Percentiles rank a stretch among this genome's conserved stretches.
phyloP scores from a whole-genome alignment of 1,284 basidiomycete species.

The Leccinum fuscescens region DNA sequence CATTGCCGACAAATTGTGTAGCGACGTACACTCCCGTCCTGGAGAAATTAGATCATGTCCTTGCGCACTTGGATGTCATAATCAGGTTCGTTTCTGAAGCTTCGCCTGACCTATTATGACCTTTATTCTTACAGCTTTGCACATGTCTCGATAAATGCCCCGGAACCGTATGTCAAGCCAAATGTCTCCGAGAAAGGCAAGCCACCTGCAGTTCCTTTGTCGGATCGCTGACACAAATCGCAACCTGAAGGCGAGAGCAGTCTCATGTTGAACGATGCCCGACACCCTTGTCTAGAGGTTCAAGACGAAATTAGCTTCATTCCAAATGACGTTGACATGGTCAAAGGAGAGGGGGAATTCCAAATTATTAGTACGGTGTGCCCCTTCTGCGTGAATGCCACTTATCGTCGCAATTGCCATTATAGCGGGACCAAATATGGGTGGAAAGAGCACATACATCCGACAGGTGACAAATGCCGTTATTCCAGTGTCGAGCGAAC shows the following conservation, averaged over 20 bases:
- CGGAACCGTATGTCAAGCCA: conserved; percentile 84
- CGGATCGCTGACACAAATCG: not conserved
- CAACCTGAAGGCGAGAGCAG: conserved; percentile 64
- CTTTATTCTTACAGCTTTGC: conserved; percentile 63
- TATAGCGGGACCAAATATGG: conserved; percentile 92
- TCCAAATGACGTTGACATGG: conserved; percentile 90
- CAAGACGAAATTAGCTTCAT: conserved; percentile 97
- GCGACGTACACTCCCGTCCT: conserved; percentile 90
- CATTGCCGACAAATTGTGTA: conserved; percentile 31
- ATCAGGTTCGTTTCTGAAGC: conserved; percentile 53
- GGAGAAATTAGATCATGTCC: conserved; percentile 80
- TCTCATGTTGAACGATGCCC: conserved; percentile 75
- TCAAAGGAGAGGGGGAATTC: conserved; percentile 84
- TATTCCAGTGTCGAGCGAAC: not conserved
- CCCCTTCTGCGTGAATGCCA: not conserved
- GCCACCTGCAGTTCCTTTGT: not conserved
- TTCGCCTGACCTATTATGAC: not conserved
- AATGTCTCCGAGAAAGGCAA: conserved; percentile 66
- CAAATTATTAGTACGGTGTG: conserved; percentile 75
- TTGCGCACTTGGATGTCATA: conserved; percentile 93
- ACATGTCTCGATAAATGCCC: conserved; percentile 85
- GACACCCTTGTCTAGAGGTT: conserved; percentile 96
- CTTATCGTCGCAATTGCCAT: conserved; percentile 4
- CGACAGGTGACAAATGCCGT: conserved; percentile 52
- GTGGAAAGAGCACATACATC: conserved; percentile 91